Base-by-base conservation (phyloP, 2,329 filamentous ascomycete genomes). In the Tolypocladium endophyticum region DNA sequence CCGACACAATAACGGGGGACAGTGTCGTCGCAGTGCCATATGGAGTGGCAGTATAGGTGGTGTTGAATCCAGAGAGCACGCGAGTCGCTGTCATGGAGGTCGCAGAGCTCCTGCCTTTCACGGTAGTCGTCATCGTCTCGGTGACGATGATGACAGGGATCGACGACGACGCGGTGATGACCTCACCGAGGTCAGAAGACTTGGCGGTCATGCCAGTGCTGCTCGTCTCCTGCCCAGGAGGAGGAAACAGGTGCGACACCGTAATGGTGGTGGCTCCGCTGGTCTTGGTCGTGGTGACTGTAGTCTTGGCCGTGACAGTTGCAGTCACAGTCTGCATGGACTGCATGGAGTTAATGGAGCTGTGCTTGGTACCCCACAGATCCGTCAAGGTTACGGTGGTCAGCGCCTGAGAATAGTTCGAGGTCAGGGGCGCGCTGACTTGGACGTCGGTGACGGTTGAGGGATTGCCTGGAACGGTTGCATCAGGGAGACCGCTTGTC, bases 41-140 rank as follows among this genome's bases (percentile, higher is more conserved):
- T 9, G 67, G 62, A 3, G 62, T 58, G 33, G 61, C 57, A 23
- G 47, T 61, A 38, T 61, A 56, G 5, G 70, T 74, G 58, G 64
- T 67, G 61, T 74, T 75, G 59, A 63, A 64, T 52, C 64, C 65
- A 2, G 64, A 56, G 12, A 65, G 63, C 28, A 72, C 65, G 59
- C 67, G 67, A 60, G 74, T 65, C 18, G 71, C 74, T n/a, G 67
- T 71, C 60, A 70, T 72, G 33, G 67, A 66, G 30, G 69, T 68
- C 12, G 63, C 62, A 8, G 67, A 62, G 38, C 66, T 60, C 25
- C 68, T 69, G 39, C 55, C 62, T n/a, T 70, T 73, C 55, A 68
- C 64, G 39, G 72, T 75, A 58, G 72, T 64, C 35, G 69, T 65
- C 57, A 67, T 55, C 23, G 72, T 74, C 61, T 67, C 61, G 20